phyloP scores from a whole-genome alignment of 1,284 basidiomycete genomes.

The Ganoderma meredithae region DNA sequence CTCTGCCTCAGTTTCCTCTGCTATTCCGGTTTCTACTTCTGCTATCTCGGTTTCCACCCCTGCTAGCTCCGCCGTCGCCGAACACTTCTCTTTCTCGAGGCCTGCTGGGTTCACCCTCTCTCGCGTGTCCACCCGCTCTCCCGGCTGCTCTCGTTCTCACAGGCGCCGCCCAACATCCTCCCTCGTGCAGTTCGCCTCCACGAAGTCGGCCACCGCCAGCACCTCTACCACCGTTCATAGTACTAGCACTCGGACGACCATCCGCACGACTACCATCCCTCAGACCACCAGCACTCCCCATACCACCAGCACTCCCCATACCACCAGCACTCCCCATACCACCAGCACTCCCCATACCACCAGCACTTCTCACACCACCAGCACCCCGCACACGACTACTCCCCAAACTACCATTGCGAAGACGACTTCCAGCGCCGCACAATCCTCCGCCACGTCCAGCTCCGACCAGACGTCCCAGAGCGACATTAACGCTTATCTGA shows the following conservation, averaged over 20 bases:
- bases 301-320: slow-evolving; percentile 24
- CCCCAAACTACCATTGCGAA: slow-evolving; percentile 17
- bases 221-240: slow-evolving; percentile 12
- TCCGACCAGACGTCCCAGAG: slow-evolving; percentile 35
- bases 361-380: slow-evolving; percentile 25
- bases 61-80: neutral
- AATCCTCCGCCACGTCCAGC: neutral
- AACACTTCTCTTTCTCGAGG: slow-evolving; percentile 6
- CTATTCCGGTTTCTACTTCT: slow-evolving; percentile 2
- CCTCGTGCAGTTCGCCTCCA: slow-evolving; percentile 29
- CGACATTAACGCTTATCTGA: slow-evolving; percentile 52
- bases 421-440: slow-evolving; percentile 3
- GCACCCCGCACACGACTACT: slow-evolving; percentile 21
- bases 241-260: slow-evolving; percentile 22
- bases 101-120: slow-evolving; percentile 17
- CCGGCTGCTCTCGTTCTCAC: neutral
- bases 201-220: slow-evolving; percentile 27
- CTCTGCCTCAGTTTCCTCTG: slow-evolving; percentile 30
- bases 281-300: slow-evolving; percentile 21
- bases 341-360: slow-evolving; percentile 21
- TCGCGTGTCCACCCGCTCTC: slow-evolving; percentile 3
- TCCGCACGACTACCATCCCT: slow-evolving; percentile 18
- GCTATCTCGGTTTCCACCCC: slow-evolving; percentile 1
- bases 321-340: slow-evolving; percentile 22
- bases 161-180: slow-evolving; percentile 16